Base-by-base conservation (phyloP, 2,329 filamentous ascomycete genomes). In the Xylaria multiplex region DNA sequence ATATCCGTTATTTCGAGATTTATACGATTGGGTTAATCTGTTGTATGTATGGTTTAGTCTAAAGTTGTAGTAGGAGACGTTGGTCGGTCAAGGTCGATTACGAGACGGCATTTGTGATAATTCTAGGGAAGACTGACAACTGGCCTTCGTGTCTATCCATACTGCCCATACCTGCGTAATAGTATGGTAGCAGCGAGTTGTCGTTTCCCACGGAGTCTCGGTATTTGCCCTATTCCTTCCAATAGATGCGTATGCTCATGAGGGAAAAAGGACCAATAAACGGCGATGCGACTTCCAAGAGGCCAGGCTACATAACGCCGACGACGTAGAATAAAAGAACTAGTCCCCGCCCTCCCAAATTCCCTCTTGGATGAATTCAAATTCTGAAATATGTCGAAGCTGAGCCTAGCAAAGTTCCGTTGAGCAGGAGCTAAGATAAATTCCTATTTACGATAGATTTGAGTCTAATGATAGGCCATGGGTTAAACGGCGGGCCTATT, bases 161-260 rank as follows among this genome's bases (percentile, higher is more conserved):
- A 27, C 22, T 37, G 48, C 9, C 27, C 19, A 40, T 55, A 45
- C 40, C 49, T 32, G 16, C 2, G 7, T 45, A 14, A 56, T 30
- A 13, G 40, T 2, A 50, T 19, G 14, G 50, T 27, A 22, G 48
- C 22, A 2, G 11, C n/a, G 37, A 48, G 59, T 43, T 60, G 66
- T 14, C 22, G 43, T 55, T 63, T 66, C 64, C 64, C 16, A 55
- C 55, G 8, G 19, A 2, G 13, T n/a, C 22, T 24, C 48, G 2
- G 19, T 45, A 46, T 50, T 32, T 60, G 37, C 22, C 62, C 58
- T 59, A 67, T 68, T 64, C 68, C 68, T 72, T 66, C 49, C 66
- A 50, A 45, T 35, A 55, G 48, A 11, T 45, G 43, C 22, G 22
- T 52, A 52, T 59, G 48, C 43, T 56, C 54, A 49, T 35, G 49